Evolutionary conservation across 768 basidiomycete genomes (phyloP).

Genomic region (Dendrothele bispora): DNA sequence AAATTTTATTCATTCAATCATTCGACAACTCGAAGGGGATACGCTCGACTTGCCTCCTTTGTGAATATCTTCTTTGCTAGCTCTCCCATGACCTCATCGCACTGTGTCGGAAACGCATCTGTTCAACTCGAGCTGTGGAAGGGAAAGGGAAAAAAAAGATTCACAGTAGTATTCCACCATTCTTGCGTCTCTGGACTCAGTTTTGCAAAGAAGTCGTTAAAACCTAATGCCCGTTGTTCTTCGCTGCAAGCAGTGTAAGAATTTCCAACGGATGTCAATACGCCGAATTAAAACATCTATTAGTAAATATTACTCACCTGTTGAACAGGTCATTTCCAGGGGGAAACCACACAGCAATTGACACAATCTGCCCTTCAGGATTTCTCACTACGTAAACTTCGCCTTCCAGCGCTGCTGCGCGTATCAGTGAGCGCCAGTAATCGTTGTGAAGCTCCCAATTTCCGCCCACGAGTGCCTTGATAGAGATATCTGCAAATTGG

Average conservation of each 20-base stretch:
- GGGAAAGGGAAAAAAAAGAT: too few species aligned
- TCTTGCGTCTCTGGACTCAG: background rate
- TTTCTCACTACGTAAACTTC: background rate
- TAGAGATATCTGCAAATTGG: background rate
- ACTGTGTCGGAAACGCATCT: background rate
- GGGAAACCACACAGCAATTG: conserved; percentile 3
- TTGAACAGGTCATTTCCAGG: conserved; percentile 6
- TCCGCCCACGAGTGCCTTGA: background rate
- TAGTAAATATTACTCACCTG: too few species aligned
- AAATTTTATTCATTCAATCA: background rate
- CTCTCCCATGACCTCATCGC: background rate
- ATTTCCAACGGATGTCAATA: background rate
- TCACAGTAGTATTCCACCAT: conserved; percentile 4
- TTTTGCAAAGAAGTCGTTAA: background rate
- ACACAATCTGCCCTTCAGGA: background rate
- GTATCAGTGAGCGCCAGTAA: conserved; percentile 1
- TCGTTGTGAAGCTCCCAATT: background rate
- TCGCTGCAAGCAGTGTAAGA: background rate
- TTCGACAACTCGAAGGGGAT: background rate
- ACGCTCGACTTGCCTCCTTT: background rate
- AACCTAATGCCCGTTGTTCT: background rate
- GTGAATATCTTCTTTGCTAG: background rate
- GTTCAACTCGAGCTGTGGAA: too few species aligned
- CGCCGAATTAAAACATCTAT: too few species aligned
- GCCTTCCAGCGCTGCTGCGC: background rate